Evolutionary conservation across 768 basidiomycete genomes (phyloP).

Genomic region (Suillus weaverae): DNA sequence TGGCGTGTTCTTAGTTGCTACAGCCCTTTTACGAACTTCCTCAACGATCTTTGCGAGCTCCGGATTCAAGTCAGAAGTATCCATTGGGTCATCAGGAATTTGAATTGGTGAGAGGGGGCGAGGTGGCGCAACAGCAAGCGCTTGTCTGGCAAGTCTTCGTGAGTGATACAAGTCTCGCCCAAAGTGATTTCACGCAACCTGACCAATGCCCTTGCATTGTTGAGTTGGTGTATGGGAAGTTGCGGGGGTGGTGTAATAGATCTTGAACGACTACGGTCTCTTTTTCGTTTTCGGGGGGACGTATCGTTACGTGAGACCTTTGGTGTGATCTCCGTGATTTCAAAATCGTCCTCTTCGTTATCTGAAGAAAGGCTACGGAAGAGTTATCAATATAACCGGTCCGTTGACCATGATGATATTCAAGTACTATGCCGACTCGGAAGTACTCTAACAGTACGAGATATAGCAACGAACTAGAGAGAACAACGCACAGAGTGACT

Average conservation of each 20-base stretch:
- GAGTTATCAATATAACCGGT: conserved; percentile 4
- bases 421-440: neutral
- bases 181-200: conserved; percentile 42
- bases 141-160: conserved; percentile 38
- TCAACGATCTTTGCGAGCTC: conserved; percentile 62
- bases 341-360: conserved; percentile 48
- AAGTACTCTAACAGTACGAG: neutral
- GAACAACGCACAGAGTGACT: conserved; percentile 40
- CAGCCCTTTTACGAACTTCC: conserved; percentile 33
- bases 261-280: conserved; percentile 58
- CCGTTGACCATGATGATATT: neutral
- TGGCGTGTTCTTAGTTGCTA: conserved; percentile 22
- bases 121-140: conserved; percentile 39
- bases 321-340: conserved; percentile 39
- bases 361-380: conserved; percentile 35
- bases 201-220: conserved; percentile 58
- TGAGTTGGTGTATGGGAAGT: conserved; percentile 52
- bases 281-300: conserved; percentile 43
- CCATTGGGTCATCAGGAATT: conserved; percentile 44
- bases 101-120: conserved; percentile 51
- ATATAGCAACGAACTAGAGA: neutral
- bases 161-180: conserved; percentile 4
- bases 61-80: conserved; percentile 54
- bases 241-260: conserved; percentile 79
- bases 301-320: conserved; percentile 7